Conservation (phyloP, 2,329 filamentous ascomycete species). For the Arthroderma uncinatum region DNA sequence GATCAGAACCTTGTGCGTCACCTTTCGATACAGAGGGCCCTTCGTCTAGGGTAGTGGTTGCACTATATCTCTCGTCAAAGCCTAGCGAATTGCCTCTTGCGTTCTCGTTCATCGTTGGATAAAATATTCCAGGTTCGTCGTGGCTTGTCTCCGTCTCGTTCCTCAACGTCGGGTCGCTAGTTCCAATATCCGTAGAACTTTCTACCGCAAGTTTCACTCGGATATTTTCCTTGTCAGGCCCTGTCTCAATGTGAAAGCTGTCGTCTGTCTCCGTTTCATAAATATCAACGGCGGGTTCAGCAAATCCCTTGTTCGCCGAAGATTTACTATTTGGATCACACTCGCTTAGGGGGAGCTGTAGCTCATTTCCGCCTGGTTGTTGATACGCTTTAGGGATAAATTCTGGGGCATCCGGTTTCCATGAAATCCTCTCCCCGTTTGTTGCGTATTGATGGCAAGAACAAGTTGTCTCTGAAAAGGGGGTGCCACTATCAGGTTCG, state of each 20-base stretch:
- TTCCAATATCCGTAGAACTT: not conserved
- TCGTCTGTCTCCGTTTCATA: constrained; percentile 13
- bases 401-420: constrained; percentile 33
- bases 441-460: not conserved
- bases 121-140: not conserved
- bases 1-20: constrained; percentile 2
- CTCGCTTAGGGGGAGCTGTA: constrained; percentile 6
- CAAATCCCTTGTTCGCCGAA: not conserved
- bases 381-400: constrained; percentile 25
- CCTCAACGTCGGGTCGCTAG: not conserved
- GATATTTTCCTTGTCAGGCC: constrained; percentile 2
- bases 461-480: not conserved
- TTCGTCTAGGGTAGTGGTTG: not conserved
- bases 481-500: constrained; percentile 20
- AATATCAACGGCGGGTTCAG: constrained; percentile 7
- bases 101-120: not conserved
- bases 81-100: not conserved
- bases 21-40: not conserved
- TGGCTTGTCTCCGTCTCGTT: not conserved
- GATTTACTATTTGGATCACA: constrained; percentile 1
- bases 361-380: not conserved
- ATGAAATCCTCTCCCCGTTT: constrained; percentile 12
- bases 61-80: not conserved
- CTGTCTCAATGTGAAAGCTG: constrained; percentile 11
- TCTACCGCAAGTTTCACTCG: not conserved